phyloP scores from a whole-genome alignment of 2,329 filamentous ascomycete genomes.

The Cephalotrichum gorgonifer region DNA sequence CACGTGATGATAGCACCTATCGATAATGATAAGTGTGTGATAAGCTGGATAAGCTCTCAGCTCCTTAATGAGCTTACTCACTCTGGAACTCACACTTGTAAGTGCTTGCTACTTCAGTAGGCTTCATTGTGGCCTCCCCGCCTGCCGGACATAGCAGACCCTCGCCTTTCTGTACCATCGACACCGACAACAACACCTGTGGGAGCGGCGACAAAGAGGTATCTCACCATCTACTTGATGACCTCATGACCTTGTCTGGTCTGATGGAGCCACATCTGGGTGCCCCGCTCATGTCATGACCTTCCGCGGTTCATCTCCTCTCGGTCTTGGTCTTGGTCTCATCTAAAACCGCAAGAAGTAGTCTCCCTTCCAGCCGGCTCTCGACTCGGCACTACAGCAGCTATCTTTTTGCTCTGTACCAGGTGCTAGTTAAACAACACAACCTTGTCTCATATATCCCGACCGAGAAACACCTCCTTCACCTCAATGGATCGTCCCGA shows the following conservation, averaged over 20 bases:
- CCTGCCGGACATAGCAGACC: too few relatives aligned
- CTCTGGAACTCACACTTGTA: neutral
- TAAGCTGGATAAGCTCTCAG: too few relatives aligned
- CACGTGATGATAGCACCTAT: neutral
- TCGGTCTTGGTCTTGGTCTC: too few relatives aligned
- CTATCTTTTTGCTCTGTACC: too few relatives aligned
- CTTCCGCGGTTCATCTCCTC: neutral
- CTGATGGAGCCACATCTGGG: neutral
- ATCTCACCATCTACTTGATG: neutral
- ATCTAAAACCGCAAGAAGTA: too few relatives aligned
- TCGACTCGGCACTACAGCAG: too few relatives aligned
- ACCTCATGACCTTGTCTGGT: neutral
- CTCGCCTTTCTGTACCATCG: too few relatives aligned
- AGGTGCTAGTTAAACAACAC: too few relatives aligned
- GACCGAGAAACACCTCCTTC: too few relatives aligned
- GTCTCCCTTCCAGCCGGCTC: too few relatives aligned
- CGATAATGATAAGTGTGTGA: neutral
- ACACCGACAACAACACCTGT: neutral
- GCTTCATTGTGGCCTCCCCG: neutral
- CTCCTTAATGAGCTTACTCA: neutral
- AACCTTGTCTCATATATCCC: too few relatives aligned
- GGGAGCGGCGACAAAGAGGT: too few relatives aligned
- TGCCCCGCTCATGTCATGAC: neutral
- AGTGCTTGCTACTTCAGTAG: neutral
- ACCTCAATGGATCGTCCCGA: constrained; percentile 45